Conservation (phyloP, 73 alveolate genomes). For the Uronychia setigera region DNA sequence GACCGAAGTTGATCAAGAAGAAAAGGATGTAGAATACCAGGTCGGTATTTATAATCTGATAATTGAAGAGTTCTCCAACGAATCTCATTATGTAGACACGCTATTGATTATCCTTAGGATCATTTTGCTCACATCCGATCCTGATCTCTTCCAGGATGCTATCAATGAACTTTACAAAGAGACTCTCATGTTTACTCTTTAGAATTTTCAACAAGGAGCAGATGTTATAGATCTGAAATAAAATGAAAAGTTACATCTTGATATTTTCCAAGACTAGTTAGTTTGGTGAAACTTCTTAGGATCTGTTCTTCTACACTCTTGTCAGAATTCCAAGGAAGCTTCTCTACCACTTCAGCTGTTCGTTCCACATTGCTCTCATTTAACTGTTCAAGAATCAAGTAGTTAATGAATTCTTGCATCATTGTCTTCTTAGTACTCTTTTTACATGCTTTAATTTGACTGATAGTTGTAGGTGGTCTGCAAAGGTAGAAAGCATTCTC, state of each 20-base stretch:
- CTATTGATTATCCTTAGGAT: no score
- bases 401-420: slow-evolving; percentile 21
- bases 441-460: background rate
- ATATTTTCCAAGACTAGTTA: background rate
- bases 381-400: slow-evolving; percentile 36
- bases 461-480: slow-evolving; percentile 4
- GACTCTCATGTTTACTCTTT: no score
- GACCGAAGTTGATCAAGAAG: no score
- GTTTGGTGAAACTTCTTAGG: background rate
- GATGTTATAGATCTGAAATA: background rate
- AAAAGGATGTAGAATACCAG: no score
- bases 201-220: no score
- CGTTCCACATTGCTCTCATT: slow-evolving; percentile 17
- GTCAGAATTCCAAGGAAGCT: slow-evolving; percentile 41
- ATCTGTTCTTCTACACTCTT: background rate
- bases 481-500: slow-evolving; percentile 24
- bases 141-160: no score
- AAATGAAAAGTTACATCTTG: background rate
- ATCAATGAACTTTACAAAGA: no score
- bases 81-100: no score
- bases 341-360: slow-evolving; percentile 14
- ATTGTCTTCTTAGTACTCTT: background rate
- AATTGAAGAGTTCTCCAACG: no score
- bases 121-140: no score
- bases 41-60: no score